These are phyloP conservation scores for Irpex rosettiformis DNA, from an alignment of 1,284 basidiomycete genomes.

Conservation along the genomic window DNA sequence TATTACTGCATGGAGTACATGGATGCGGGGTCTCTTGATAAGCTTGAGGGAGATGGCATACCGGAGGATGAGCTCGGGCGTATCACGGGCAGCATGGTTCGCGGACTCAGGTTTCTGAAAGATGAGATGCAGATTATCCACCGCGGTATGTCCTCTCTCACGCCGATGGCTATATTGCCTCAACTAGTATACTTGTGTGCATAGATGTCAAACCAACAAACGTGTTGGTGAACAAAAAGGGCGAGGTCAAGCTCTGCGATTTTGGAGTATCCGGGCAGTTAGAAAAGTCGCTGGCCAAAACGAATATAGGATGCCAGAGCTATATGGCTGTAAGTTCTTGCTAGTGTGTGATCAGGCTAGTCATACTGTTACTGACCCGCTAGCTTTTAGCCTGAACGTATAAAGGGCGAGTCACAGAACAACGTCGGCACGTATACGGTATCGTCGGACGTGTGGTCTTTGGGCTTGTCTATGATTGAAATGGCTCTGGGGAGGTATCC, in stretches of 20 bases:
- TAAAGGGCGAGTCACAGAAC: conserved; percentile 90
- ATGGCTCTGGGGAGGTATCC: conserved; percentile 92
- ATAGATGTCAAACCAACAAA: conserved; percentile 98
- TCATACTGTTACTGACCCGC: conserved; percentile 1
- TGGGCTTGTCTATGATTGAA: conserved; percentile 95
- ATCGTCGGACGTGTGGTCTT: conserved; percentile 96
- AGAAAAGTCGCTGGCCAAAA: conserved; percentile 95
- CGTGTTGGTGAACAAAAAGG: conserved; percentile 86
- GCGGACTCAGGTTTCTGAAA: conserved; percentile 94
- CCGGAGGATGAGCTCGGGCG: conserved; percentile 86
- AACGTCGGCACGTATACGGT: conserved; percentile 91
- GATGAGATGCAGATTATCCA: conserved; percentile 97
- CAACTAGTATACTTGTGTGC: background rate
- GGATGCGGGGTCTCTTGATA: conserved; percentile 95
- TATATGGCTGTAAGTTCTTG: conserved; percentile 90
- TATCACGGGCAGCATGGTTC: conserved; percentile 81
- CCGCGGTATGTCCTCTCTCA: conserved; percentile 54
- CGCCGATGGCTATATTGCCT: background rate
- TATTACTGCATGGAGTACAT: conserved; percentile 99
- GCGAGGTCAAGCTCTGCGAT: conserved; percentile 94
- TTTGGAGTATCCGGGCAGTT: conserved; percentile 98
- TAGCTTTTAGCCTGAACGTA: conserved; percentile 78
- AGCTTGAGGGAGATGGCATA: conserved; percentile 68
- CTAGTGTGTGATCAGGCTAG: background rate
- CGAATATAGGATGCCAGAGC: conserved; percentile 97